Evolutionary conservation across 2,329 filamentous ascomycete genomes (phyloP).

Genomic region (Emmonsiellopsis sp.): DNA sequence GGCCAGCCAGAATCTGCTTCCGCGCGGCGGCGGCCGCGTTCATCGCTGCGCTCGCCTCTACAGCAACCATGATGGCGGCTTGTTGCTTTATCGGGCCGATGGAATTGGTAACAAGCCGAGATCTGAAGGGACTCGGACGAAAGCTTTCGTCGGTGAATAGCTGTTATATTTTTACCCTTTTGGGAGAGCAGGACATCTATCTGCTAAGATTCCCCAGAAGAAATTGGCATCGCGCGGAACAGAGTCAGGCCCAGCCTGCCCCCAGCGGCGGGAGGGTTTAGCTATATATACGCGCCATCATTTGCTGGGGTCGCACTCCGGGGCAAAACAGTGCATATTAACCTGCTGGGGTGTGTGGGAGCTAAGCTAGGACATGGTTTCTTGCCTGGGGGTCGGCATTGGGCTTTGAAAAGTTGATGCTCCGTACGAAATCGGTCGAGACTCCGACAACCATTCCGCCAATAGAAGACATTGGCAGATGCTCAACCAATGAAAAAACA

Average conservation of each 20-base stretch:
- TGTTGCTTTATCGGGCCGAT: background rate
- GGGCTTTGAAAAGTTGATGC: too few relatives aligned
- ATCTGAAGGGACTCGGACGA: background rate
- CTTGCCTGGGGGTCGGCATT: too few relatives aligned
- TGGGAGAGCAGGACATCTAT: too few relatives aligned
- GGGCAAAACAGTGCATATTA: background rate
- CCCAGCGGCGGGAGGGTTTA: background rate
- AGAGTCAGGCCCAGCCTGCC: too few relatives aligned
- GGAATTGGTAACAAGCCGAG: background rate
- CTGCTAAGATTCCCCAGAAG: too few relatives aligned
- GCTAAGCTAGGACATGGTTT: background rate
- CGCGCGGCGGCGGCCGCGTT: slow-evolving; percentile 45
- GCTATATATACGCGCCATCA: background rate
- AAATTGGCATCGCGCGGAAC: too few relatives aligned
- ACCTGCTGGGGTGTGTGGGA: background rate
- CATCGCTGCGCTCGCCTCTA: slow-evolving; percentile 9
- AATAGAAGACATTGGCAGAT: too few relatives aligned
- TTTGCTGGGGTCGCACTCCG: background rate
- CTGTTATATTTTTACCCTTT: too few relatives aligned
- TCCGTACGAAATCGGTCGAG: too few relatives aligned
- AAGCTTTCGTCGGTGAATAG: background rate
- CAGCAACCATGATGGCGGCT: background rate
- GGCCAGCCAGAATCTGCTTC: slow-evolving; percentile 46
- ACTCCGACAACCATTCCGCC: too few relatives aligned
- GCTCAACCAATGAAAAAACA: too few relatives aligned